Evolutionary conservation across 805 yeast species (phyloP), one percentile per base, ranked within the genome.

Genomic region (Wickerhamomyces strasburgensis): DNA sequence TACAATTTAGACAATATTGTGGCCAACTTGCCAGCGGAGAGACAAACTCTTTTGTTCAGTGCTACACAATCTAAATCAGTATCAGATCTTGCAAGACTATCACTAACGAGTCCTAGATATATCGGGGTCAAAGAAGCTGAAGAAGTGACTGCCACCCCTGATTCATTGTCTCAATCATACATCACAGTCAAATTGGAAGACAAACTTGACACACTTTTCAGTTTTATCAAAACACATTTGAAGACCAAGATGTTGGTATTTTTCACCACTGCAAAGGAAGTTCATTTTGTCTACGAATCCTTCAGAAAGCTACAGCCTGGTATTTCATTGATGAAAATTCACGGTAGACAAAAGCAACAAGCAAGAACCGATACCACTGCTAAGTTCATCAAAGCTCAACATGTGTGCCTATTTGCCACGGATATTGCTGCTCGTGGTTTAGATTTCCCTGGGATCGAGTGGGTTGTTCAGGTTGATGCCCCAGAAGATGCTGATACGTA

Each of bases 381-480:
- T 55, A 54, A 54, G 37, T 54, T 54, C 33, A 49, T 56, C 13
- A 54, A 50, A 31, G 58, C 53, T 11, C 78, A 75, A 42, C 69
- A 79, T 18, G 76, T 89, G 1, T 63, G 56, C 84, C 95, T 93
- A 17, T 67, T 93, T 58, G 89, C 98, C 2, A 93, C 99, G 0
- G 99, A 93, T 67, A 96, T 93, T 11, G 97, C 98, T 5, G 97
- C 98, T 0, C 73, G 99, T 57, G 99, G 99, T 18, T 72, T 93
- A 15, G 99, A 93, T 64, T 83, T 93, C 33, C 95, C 97, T 1
- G 90, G 90, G 26, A 96, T 93, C 10, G 98, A 93, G 50, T 66
- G 89, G 42, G 98, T 90, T 5, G 64, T 93, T 16, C 98, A 93
- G 57, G 57, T 90, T 9, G 98, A 93, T 51, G 95, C 96, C 0